Base-by-base conservation (phyloP, 1,284 basidiomycete genomes). In the Malassezia cuniculi region DNA sequence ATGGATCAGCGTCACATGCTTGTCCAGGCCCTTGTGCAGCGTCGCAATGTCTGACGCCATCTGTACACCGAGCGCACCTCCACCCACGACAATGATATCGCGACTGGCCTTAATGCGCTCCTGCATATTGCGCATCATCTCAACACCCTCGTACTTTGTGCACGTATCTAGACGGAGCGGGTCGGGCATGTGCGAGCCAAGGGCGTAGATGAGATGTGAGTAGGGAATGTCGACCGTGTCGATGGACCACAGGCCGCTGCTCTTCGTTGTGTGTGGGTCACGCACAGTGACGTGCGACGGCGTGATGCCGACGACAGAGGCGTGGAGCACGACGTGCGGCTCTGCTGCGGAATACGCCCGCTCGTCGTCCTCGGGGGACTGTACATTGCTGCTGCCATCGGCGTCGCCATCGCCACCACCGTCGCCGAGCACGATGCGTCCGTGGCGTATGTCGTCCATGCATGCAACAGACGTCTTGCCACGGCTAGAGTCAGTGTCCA, bases 11-110 rank as follows among this genome's bases (percentile, higher is more conserved):
- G 60, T 65, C 6, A 65, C 50, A 22, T 53, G 40, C 41, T 65
- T 65, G 18, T 41, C 40, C 12, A 11, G 12, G 3, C 17, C 12
- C 9, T 37, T 33, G 42, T 56, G 52, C 14, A 57, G 39, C 10
- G 48, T 55, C 6, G 54, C 55, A 34, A 64, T 66, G 38, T 66
- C 63, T 1, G 51, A 50, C 8, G 63, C 63, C 18, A 57, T 52
- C 31, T 66, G 53, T 1, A 66, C 61, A 25, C 63, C 63, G 3
- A 66, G 45, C 28, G 63, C 61, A 21, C 63, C 63, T n/a, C 63
- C 63, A 14, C 63, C 63, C 1, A 66, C 57, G 9, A 66, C 41
- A 4, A 66, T 54, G 25, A 65, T 55, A 26, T 63, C 53, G 26
- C 55, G 28, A 12, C 57, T 56, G 1, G 37, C 39, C 20, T 47